Evolutionary conservation across 2,329 filamentous ascomycete genomes (phyloP).

Genomic region (Thermothelomyces thermophilus): DNA sequence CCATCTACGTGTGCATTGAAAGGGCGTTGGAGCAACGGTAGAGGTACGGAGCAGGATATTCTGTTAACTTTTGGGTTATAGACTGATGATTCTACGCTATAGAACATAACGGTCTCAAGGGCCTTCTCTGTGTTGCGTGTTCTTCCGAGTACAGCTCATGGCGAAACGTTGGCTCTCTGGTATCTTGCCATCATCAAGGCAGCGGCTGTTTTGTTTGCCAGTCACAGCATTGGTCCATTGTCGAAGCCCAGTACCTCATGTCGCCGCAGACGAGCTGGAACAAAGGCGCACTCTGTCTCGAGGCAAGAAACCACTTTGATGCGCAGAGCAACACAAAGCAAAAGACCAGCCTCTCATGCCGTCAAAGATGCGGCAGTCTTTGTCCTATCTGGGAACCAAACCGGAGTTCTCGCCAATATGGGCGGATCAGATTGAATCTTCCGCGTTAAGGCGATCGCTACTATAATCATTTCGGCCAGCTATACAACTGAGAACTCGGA

Average conservation of each 20-base stretch:
- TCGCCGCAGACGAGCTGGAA: neutral
- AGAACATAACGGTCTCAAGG: neutral
- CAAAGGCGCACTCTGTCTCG: conserved; percentile 6
- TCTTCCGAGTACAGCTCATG: too few species aligned
- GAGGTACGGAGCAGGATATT: neutral
- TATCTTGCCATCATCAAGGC: too few species aligned
- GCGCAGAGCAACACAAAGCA: conserved; percentile 7
- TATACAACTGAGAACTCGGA: too few species aligned
- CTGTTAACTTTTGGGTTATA: neutral
- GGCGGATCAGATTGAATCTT: neutral
- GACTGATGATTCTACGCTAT: neutral
- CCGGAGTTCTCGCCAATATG: neutral
- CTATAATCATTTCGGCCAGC: neutral
- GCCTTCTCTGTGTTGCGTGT: neutral
- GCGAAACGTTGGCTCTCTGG: too few species aligned
- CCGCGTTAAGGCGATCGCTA: neutral
- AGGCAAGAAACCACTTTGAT: neutral
- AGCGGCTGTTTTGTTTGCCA: neutral
- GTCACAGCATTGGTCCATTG: neutral
- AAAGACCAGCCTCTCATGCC: neutral
- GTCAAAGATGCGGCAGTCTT: conserved; percentile 1
- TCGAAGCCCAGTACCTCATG: neutral
- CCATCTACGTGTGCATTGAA: neutral
- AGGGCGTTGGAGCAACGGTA: conserved; percentile 1
- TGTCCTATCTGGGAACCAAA: neutral